Evolutionary conservation across 805 yeast species (phyloP).

Genomic region (Torulaspora quercuum): DNA sequence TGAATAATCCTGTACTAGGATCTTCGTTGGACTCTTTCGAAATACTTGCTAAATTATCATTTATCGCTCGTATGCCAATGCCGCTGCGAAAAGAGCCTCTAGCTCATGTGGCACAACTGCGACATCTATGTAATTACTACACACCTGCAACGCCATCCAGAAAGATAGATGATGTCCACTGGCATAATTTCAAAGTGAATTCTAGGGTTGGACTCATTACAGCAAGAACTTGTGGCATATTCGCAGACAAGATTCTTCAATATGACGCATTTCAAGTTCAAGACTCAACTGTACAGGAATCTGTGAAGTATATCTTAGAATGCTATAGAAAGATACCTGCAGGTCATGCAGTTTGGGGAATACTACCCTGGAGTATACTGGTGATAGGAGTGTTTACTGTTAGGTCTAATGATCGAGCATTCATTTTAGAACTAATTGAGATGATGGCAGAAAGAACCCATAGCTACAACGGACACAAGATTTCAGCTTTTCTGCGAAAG

Average conservation of each 20-base stretch:
- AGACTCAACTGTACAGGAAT: conserved; percentile 15
- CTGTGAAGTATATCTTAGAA: conserved; percentile 16
- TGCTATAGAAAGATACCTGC: conserved; percentile 21
- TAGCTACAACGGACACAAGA: conserved; percentile 22
- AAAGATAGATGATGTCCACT: conserved; percentile 16
- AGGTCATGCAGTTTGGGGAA: conserved; percentile 21
- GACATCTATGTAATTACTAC: conserved; percentile 21
- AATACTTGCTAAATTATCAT: conserved; percentile 39
- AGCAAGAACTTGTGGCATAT: conserved; percentile 22
- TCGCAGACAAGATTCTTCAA: conserved; percentile 19
- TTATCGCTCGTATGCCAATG: conserved; percentile 33
- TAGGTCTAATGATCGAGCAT: conserved; percentile 15
- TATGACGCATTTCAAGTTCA: conserved; percentile 13
- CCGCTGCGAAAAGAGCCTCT: conserved; percentile 18
- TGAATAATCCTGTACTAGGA: conserved; percentile 44
- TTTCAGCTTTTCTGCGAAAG: conserved; percentile 18
- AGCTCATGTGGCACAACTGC: conserved; percentile 15
- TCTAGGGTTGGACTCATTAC: conserved; percentile 20
- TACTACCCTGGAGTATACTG: conserved; percentile 22
- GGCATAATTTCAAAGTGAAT: conserved; percentile 20
- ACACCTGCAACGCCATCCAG: conserved; percentile 20
- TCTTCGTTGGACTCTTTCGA: conserved; percentile 40
- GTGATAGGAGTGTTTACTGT: conserved; percentile 20
- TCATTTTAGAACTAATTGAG: conserved; percentile 15
- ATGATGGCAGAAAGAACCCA: conserved; percentile 24